Conservation (phyloP, 1,139 yeast species). For the Candida tropicalis region DNA sequence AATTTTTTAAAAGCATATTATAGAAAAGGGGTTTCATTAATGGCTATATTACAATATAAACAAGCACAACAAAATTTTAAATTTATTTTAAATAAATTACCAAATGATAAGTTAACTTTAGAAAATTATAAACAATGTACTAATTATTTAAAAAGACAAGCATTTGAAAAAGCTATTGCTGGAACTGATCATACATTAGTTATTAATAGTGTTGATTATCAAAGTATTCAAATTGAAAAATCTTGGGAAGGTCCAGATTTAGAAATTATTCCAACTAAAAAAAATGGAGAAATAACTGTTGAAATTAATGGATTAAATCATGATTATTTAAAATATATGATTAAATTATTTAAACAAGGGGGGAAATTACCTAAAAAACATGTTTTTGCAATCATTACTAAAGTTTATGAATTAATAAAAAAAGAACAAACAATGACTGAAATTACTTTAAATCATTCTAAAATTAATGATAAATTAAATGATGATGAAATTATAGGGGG, state of each 20-base stretch:
- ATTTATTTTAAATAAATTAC: conserved; percentile 60
- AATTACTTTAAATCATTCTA: conserved; percentile 46
- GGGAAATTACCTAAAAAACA: conserved; percentile 77
- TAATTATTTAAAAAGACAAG: conserved; percentile 68
- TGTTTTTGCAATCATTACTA: conserved; percentile 79
- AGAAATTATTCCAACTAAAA: conserved; percentile 36
- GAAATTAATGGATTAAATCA: conserved; percentile 37
- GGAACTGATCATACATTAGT: conserved; percentile 50
- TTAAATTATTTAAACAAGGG: conserved; percentile 70
- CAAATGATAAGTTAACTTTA: conserved; percentile 70
- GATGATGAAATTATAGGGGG: conserved; percentile 29
- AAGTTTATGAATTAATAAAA: conserved; percentile 65
- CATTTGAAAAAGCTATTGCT: conserved; percentile 87
- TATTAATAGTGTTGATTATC: conserved; percentile 47
- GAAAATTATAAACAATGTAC: conserved; percentile 66
- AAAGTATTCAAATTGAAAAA: conserved; percentile 55
- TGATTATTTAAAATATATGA: conserved; percentile 65
- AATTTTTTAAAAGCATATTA: conserved; percentile 75
- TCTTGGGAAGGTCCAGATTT: conserved; percentile 68
- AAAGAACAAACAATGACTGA: conserved; percentile 80
- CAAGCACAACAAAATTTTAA: conserved; percentile 76
- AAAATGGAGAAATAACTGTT: conserved; percentile 23
- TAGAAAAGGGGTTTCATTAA: conserved; percentile 80
- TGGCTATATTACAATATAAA: conserved; percentile 75
- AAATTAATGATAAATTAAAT: conserved; percentile 16